Conservation (phyloP, 306 rosid species). For the Mucuna pruriens region DNA sequence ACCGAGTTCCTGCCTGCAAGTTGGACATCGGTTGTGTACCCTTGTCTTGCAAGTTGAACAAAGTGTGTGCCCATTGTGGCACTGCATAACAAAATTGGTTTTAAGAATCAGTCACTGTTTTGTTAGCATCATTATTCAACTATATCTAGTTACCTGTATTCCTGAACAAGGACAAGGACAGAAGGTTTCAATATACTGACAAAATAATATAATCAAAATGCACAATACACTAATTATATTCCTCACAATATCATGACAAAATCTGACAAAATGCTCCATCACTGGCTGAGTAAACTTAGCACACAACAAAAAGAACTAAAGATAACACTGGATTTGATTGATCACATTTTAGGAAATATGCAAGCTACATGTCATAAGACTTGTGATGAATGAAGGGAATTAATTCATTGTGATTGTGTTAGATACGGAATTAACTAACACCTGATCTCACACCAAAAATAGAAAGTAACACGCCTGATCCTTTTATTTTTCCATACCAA, state of each 20-base stretch:
- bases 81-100: slow-evolving; percentile 53
- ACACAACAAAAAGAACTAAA: not conserved
- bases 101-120: slow-evolving; percentile 25
- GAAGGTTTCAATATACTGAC: not conserved
- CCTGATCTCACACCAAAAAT: not conserved
- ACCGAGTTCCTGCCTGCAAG: slow-evolving; percentile 81
- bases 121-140: slow-evolving; percentile 23
- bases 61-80: slow-evolving; percentile 82
- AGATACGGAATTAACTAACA: not conserved
- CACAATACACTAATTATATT: not conserved
- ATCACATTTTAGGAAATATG: not conserved
- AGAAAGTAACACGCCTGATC: not conserved
- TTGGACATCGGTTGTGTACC: slow-evolving; percentile 85
- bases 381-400: not conserved
- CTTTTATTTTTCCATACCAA: not conserved
- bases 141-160: slow-evolving; percentile 20
- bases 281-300: not conserved
- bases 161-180: slow-evolving; percentile 8
- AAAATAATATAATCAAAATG: not conserved
- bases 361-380: not conserved
- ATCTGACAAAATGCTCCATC: not conserved
- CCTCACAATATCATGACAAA: not conserved
- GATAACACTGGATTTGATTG: slow-evolving; percentile 3
- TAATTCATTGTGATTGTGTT: not conserved
- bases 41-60: slow-evolving; percentile 78